Base-by-base conservation (phyloP, 2,329 filamentous ascomycete genomes). In the Alternaria rosae region DNA sequence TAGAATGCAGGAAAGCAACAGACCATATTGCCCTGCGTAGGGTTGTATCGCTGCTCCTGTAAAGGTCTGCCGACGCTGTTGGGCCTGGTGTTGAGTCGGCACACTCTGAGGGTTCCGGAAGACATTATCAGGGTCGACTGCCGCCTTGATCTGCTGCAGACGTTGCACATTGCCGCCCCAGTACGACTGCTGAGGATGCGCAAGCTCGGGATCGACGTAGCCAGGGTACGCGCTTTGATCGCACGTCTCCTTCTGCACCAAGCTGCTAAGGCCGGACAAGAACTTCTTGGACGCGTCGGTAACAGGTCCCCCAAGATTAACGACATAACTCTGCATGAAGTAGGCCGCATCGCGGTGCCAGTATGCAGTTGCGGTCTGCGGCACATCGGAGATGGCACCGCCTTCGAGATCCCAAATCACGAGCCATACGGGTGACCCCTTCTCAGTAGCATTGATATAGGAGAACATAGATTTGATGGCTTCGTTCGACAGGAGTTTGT, bases 331-430 rank as follows among this genome's bases (percentile, higher is more conserved):
- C 50, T 52, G 50, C 50, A 52, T 52, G 10, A 52, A 52, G 20
- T 52, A 52, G 50, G 35, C 28, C 13, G 50, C 50, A 23, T 52
- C 50, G 10, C 50, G 50, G 21, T 52, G 28, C 50, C 50, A 41
- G 50, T 52, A 52, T n/a, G 50, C 50, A 21, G 50, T 26, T 38
- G 30, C 30, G 28, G 50, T 52, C 30, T 52, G 50, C n/a, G 50
- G 35, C 1, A 52, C 28, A 41, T 52, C 50, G 30, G 50, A 35
- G 13, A 52, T 52, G 30, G 50, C 50, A 2, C 50, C 50, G 20
- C 50, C 50, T 52, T 38, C 20, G 20, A 52, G 50, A 26, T 52
- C 50, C 50, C 50, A 52, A 2, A 52, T 52, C 11, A 52, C 50
- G 13, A 52, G 50, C 50, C 50, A 52, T 6, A 52, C 50, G 6